These are phyloP conservation scores for Carpinus fangiana DNA, from an alignment of 306 rosid genomes.

Conservation along the genomic window DNA sequence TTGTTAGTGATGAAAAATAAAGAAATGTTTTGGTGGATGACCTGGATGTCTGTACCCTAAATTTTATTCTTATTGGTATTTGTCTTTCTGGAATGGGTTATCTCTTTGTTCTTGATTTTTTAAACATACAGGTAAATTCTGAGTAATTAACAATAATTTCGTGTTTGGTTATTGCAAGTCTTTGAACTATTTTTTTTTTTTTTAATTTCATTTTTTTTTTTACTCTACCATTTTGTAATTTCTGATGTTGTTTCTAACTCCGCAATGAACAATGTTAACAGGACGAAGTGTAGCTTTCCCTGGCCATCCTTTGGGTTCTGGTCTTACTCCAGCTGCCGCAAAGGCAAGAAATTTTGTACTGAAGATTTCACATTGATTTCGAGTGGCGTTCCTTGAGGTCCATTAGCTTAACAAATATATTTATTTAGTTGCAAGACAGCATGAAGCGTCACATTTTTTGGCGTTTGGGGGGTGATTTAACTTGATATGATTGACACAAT, in stretches of 20 bases:
- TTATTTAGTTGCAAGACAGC: slow-evolving; percentile 35
- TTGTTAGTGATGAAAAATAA: not conserved
- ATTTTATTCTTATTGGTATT: slow-evolving; percentile 2
- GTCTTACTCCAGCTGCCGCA: slow-evolving; percentile 87
- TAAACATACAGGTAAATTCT: slow-evolving; percentile 18
- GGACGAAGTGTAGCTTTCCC: slow-evolving; percentile 99
- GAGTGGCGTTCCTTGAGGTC: slow-evolving; percentile 46
- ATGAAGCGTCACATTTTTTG: slow-evolving; percentile 6
- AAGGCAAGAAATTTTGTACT: slow-evolving; percentile 70
- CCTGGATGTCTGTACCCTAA: not conserved
- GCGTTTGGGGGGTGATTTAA: slow-evolving; percentile 35
- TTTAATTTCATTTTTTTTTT: not conserved
- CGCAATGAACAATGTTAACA: slow-evolving; percentile 51
- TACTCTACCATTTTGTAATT: slow-evolving; percentile 22
- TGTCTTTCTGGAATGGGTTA: slow-evolving; percentile 21
- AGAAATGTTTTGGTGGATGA: not conserved
- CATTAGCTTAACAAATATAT: slow-evolving; percentile 31
- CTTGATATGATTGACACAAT: slow-evolving; percentile 27
- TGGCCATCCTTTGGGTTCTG: slow-evolving; percentile 95
- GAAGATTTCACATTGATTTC: slow-evolving; percentile 54
- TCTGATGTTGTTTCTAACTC: slow-evolving; percentile 31
- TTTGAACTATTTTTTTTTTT: not conserved
- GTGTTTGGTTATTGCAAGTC: not conserved
- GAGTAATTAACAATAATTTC: slow-evolving; percentile 17
- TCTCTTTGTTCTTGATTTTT: slow-evolving; percentile 16